Evolutionary conservation across 1,284 basidiomycete species (phyloP).

Genomic region (Fistulinella staudtii): DNA sequence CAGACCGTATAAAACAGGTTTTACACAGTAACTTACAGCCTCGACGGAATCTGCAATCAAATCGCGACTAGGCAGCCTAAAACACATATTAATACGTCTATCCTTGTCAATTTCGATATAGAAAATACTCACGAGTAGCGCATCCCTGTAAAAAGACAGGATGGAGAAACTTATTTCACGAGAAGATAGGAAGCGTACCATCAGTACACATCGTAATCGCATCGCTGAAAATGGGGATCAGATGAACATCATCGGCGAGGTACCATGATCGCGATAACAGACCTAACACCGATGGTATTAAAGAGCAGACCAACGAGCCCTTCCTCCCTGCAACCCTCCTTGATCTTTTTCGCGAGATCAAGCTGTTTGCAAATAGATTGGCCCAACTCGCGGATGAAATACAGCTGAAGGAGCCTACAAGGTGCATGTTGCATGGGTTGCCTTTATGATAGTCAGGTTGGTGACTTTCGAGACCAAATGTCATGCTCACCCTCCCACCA

Average conservation of each 20-base stretch:
- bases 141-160: slow-evolving; percentile 54
- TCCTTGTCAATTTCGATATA: neutral
- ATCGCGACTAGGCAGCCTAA: slow-evolving; percentile 81
- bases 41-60: slow-evolving; percentile 91
- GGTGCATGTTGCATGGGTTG: slow-evolving; percentile 79
- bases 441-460: slow-evolving; percentile 38
- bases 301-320: slow-evolving; percentile 74
- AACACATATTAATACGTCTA: slow-evolving; percentile 1
- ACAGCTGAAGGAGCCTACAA: slow-evolving; percentile 42
- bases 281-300: slow-evolving; percentile 81
- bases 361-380: slow-evolving; percentile 45
- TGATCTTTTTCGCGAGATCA: slow-evolving; percentile 70
- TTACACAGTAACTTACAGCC: slow-evolving; percentile 48
- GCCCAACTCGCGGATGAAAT: neutral
- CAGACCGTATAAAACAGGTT: neutral
- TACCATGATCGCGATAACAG: slow-evolving; percentile 5
- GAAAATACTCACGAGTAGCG: slow-evolving; percentile 63
- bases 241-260: slow-evolving; percentile 1
- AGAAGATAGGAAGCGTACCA: slow-evolving; percentile 42
- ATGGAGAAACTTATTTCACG: slow-evolving; percentile 3
- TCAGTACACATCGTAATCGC: slow-evolving; percentile 84
- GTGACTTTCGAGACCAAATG: neutral
- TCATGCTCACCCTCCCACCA: slow-evolving; percentile 77
- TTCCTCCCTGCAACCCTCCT: slow-evolving; percentile 73
- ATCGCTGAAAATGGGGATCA: slow-evolving; percentile 44